Evolutionary conservation across 1,284 basidiomycete genomes (phyloP).

Genomic region (Xerocomus subilludens): DNA sequence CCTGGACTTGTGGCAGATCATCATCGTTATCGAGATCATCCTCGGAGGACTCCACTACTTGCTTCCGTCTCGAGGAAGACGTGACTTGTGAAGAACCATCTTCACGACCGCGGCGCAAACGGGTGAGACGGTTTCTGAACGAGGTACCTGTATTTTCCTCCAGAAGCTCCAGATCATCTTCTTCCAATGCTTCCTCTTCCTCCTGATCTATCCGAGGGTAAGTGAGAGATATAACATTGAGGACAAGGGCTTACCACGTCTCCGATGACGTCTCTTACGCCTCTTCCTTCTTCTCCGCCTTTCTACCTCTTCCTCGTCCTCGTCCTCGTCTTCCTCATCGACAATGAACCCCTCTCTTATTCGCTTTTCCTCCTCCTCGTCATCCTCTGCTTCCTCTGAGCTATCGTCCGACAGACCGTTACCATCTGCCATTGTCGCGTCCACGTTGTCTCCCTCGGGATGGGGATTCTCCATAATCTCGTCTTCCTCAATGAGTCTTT

Average conservation of each 20-base stretch:
- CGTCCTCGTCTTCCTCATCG: constrained; percentile 81
- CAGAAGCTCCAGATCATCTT: constrained; percentile 94
- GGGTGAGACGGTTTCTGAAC: constrained; percentile 74
- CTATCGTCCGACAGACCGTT: constrained; percentile 75
- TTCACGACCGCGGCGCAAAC: constrained; percentile 77
- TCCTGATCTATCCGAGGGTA: constrained; percentile 57
- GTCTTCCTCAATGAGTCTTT: constrained; percentile 58
- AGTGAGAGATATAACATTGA: constrained; percentile 25
- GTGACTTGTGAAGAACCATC: constrained; percentile 73
- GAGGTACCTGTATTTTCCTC: constrained; percentile 93
- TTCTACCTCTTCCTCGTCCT: constrained; percentile 69
- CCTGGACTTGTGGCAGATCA: constrained; percentile 66
- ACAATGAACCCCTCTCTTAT: constrained; percentile 88
- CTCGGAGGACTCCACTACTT: constrained; percentile 74
- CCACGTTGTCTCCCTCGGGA: constrained; percentile 65
- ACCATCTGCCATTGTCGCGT: constrained; percentile 61
- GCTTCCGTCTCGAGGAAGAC: constrained; percentile 69
- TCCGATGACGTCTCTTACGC: constrained; percentile 75
- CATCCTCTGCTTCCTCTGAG: constrained; percentile 86
- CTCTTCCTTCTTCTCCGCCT: constrained; percentile 69
- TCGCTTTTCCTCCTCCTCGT: constrained; percentile 79
- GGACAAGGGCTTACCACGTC: constrained; percentile 59
- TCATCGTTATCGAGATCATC: constrained; percentile 76
- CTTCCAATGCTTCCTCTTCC: constrained; percentile 85
- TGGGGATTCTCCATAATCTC: constrained; percentile 67